Evolutionary conservation across 2,329 filamentous ascomycete genomes (phyloP).

Genomic region (Keithomyces neogunnii): DNA sequence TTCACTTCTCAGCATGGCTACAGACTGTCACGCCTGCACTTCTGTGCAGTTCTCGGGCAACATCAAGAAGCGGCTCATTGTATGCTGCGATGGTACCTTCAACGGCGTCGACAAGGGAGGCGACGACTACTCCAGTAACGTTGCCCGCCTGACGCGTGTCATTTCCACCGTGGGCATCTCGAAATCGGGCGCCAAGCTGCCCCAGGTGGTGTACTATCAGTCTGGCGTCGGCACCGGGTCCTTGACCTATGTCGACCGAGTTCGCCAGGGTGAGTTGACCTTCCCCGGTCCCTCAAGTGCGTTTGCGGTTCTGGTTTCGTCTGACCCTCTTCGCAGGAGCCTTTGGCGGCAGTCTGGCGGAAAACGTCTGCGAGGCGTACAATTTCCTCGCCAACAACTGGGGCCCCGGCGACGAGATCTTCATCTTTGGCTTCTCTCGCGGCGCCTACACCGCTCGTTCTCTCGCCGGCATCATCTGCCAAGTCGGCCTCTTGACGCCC

Average conservation of each 20-base stretch:
- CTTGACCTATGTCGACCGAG: not conserved
- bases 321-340: not conserved
- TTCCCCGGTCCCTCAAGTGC: no score
- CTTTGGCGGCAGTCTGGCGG: constrained; percentile 18
- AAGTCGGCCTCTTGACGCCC: constrained; percentile 3
- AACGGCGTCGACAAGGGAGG: constrained; percentile 18
- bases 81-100: constrained; percentile 30
- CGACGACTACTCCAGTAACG: constrained; percentile 21
- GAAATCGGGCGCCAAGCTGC: constrained; percentile 18
- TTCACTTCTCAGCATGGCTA: not conserved
- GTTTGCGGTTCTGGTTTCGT: no score
- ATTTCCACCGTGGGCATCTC: constrained; percentile 16
- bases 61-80: constrained; percentile 2
- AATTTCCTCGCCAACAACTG: constrained; percentile 28
- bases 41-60: not conserved
- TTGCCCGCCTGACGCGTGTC: constrained; percentile 23
- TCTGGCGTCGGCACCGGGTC: constrained; percentile 22
- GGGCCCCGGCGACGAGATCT: constrained; percentile 20
- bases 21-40: not conserved
- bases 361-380: constrained; percentile 26
- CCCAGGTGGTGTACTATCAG: constrained; percentile 29
- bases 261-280: not conserved
- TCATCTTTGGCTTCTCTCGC: constrained; percentile 21
- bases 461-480: constrained; percentile 13
- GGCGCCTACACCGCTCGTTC: constrained; percentile 23